These are phyloP conservation scores for carrot (Daucus carota) DNA, from an alignment of 129 eudicot genomes.

Conservation along the genomic window DH1_v3.0 NC_030382.2:27774001-27774500, in stretches of 20 bases:
- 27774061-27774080: neutral
- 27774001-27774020: neutral
- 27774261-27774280: neutral
- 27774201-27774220: neutral
- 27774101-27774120: too few species aligned
- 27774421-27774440: neutral
- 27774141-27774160: neutral
- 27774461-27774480: neutral
- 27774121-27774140: neutral
- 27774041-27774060: neutral
- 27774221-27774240: neutral
- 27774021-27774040: neutral
- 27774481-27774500: neutral
- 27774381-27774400: too few species aligned
- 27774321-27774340: neutral
- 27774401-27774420: too few species aligned
- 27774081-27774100: neutral
- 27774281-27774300: neutral
- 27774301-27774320: neutral
- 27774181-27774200: neutral
- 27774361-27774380: neutral
- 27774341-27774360: neutral
- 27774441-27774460: neutral
- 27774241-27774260: neutral
- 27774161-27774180: neutral